Percentiles rank a stretch among this genome's conserved stretches.
Evolutionary conservation across 805 yeast species (phyloP).

Genomic region (Lipomyces lipofer): DNA sequence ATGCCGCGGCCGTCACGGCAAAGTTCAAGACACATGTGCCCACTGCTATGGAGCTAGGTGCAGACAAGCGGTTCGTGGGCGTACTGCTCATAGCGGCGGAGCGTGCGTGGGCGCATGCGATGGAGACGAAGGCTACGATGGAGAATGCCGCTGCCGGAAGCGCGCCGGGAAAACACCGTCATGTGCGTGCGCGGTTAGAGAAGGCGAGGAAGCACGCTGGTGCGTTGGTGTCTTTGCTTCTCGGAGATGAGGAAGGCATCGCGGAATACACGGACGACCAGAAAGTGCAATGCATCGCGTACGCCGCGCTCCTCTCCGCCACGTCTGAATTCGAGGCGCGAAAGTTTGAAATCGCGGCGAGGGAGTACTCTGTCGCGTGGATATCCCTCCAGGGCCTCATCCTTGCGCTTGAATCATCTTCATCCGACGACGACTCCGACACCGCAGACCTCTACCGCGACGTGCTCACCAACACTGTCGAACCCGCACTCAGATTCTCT

Average conservation of each 20-base stretch:
- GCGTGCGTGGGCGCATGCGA: constrained; percentile 69
- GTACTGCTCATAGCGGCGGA: constrained; percentile 71
- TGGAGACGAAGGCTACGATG: constrained; percentile 53
- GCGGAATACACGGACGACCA: constrained; percentile 29
- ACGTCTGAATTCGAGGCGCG: constrained; percentile 52
- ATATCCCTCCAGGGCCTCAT: constrained; percentile 59
- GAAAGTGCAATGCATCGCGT: constrained; percentile 33
- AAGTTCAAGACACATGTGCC: constrained; percentile 47
- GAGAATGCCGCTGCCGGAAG: constrained; percentile 12
- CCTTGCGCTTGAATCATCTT: constrained; percentile 32
- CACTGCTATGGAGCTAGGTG: constrained; percentile 50
- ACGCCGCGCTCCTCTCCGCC: constrained; percentile 53
- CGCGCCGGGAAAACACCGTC: constrained; percentile 46
- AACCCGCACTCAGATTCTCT: constrained; percentile 60
- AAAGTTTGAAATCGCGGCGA: constrained; percentile 56
- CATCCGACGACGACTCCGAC: constrained; percentile 27
- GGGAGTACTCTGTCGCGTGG: constrained; percentile 59
- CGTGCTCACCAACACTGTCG: constrained; percentile 58
- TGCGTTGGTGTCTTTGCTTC: neutral
- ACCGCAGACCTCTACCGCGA: constrained; percentile 50
- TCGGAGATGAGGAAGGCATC: constrained; percentile 5
- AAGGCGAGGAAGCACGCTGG: constrained; percentile 48
- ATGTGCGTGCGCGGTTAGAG: constrained; percentile 65
- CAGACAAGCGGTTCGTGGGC: constrained; percentile 55
- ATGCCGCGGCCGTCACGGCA: constrained; percentile 25